These are phyloP conservation scores for Dentipellis fragilis DNA, from an alignment of 768 basidiomycete genomes.

Conservation along the genomic window DNA sequence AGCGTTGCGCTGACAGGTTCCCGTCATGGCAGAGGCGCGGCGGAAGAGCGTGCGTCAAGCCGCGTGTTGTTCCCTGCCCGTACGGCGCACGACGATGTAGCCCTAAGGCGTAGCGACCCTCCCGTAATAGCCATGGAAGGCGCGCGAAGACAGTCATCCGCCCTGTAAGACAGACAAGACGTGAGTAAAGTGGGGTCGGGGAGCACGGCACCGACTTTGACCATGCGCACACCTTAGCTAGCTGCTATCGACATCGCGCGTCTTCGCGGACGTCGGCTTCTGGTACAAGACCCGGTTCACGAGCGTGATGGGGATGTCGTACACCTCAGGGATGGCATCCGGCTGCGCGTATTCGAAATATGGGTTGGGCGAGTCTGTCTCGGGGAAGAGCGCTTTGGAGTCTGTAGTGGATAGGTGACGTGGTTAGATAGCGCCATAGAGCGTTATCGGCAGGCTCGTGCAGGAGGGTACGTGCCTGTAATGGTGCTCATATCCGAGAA, in stretches of 20 bases:
- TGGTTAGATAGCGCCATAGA: background rate
- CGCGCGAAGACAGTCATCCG: no score
- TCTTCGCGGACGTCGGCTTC: background rate
- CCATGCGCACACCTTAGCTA: no score
- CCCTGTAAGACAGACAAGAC: no score
- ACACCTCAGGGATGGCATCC: constrained; percentile 50
- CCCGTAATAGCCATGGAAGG: no score
- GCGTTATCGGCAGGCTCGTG: background rate
- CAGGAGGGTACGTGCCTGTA: constrained; percentile 41
- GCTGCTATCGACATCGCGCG: background rate
- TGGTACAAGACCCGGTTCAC: constrained; percentile 67
- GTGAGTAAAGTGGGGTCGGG: no score
- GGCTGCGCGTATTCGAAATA: constrained; percentile 40
- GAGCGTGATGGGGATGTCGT: constrained; percentile 75
- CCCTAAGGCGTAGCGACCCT: no score
- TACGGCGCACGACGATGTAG: no score
- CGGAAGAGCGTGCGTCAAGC: no score
- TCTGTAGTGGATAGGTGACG: constrained; percentile 30
- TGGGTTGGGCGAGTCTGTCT: constrained; percentile 23
- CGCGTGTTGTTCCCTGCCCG: no score
- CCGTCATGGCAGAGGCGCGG: no score
- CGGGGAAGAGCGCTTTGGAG: constrained; percentile 43
- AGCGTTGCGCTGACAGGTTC: no score
- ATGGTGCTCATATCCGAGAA: constrained; percentile 61
- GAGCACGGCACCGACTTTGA: no score